Percentiles rank a stretch among this genome's conserved stretches.
phyloP scores from a whole-genome alignment of 2,329 filamentous ascomycete genomes.

The Coniochaeta prunicola region DNA sequence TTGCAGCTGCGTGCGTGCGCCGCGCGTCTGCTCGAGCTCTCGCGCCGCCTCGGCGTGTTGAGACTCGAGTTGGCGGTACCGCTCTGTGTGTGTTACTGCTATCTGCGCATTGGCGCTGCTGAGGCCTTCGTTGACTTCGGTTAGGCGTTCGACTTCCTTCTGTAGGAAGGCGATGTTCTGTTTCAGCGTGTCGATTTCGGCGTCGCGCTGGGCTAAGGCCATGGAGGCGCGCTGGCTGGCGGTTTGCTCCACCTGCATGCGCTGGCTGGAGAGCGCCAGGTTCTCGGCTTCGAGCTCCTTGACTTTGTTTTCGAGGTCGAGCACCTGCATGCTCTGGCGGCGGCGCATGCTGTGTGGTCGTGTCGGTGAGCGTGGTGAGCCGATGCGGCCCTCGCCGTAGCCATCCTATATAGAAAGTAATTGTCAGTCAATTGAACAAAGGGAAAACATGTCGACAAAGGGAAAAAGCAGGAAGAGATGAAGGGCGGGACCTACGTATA shows the following conservation, averaged over 20 bases:
- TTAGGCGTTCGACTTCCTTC: constrained; percentile 72
- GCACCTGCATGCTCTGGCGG: constrained; percentile 93
- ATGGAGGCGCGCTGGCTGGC: constrained; percentile 59
- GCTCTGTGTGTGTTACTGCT: constrained; percentile 65
- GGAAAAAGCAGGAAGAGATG: constrained; percentile 7
- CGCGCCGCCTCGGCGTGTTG: constrained; percentile 59
- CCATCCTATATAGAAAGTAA: constrained; percentile 59
- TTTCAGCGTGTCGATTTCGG: constrained; percentile 76
- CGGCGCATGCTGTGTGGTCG: constrained; percentile 93
- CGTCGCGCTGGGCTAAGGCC: constrained; percentile 72
- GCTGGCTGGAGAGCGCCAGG: constrained; percentile 66
- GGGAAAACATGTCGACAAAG: background rate
- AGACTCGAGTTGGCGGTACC: constrained; percentile 59
- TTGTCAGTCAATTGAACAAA: constrained; percentile 9
- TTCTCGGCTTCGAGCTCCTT: constrained; percentile 86
- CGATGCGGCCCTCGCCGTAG: constrained; percentile 79
- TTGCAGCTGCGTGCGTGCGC: constrained; percentile 58
- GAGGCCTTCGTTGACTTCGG: constrained; percentile 75
- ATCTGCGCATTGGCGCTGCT: constrained; percentile 71
- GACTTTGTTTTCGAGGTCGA: constrained; percentile 81
- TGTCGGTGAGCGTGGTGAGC: constrained; percentile 85
- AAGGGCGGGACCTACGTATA: constrained; percentile 66
- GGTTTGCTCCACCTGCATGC: constrained; percentile 59
- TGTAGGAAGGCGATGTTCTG: constrained; percentile 73
- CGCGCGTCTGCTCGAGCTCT: constrained; percentile 63